phyloP scores from a whole-genome alignment of 1,284 basidiomycete genomes.

The Coniferiporia sulphurascens region DNA sequence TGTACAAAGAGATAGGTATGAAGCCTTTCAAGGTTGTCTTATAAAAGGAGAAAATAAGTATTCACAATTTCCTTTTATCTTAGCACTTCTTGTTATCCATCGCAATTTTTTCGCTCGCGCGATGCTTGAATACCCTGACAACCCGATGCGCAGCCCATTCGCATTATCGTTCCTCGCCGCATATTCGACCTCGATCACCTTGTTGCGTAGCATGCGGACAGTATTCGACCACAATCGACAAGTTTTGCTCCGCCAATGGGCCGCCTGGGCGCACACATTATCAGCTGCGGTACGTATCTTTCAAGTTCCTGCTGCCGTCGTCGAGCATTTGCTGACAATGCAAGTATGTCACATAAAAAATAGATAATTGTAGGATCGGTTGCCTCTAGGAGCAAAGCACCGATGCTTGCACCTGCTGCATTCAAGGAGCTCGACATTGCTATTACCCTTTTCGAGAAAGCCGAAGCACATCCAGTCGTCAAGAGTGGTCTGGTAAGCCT shows the following conservation, averaged over 20 bases:
- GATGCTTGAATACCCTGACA: constrained; percentile 12
- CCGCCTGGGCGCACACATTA: constrained; percentile 36
- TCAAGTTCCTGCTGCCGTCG: background rate
- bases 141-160: constrained; percentile 17
- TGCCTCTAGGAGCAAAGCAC: constrained; percentile 20
- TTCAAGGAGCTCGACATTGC: constrained; percentile 27
- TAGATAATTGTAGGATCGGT: constrained; percentile 21
- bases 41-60: background rate
- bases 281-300: constrained; percentile 32
- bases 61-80: background rate
- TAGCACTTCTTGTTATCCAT: constrained; percentile 16
- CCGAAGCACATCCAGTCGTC: constrained; percentile 15
- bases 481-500: constrained; percentile 7
- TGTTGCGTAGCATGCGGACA: constrained; percentile 1
- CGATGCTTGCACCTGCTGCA: constrained; percentile 27
- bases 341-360: background rate
- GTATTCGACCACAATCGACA: background rate
- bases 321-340: too few species aligned
- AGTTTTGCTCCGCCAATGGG: constrained; percentile 30
- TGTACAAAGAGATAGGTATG: constrained; percentile 10
- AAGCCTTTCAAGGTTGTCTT: background rate
- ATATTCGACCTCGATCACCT: constrained; percentile 9
- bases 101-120: constrained; percentile 18
- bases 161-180: constrained; percentile 15
- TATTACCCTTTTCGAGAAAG: constrained; percentile 26